Conservation (phyloP, 2,329 filamentous ascomycete genomes). For the Penicillium sp. region DNA sequence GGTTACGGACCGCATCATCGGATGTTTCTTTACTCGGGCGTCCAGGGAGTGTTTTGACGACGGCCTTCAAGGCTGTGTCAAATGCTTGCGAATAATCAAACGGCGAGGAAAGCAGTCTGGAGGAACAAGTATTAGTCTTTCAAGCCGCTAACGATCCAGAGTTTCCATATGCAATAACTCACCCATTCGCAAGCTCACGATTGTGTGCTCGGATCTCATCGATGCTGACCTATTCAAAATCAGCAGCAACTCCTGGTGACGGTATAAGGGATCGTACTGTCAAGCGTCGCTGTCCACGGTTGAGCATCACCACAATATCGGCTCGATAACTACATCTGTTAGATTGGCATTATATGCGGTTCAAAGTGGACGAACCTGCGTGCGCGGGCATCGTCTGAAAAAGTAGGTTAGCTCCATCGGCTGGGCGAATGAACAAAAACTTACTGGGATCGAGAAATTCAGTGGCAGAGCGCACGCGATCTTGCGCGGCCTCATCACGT, state of each 20-base stretch:
- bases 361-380: constrained; percentile 48
- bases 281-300: constrained; percentile 60
- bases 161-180: constrained; percentile 10
- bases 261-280: constrained; percentile 45
- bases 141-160: background rate
- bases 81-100: constrained; percentile 90
- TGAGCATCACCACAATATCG: constrained; percentile 78
- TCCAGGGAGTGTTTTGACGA: constrained; percentile 77
- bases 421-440: constrained; percentile 31
- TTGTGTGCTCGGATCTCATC: constrained; percentile 92
- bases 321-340: constrained; percentile 72
- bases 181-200: constrained; percentile 73
- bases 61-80: constrained; percentile 84
- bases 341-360: constrained; percentile 2
- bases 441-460: constrained; percentile 93
- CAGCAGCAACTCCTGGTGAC: constrained; percentile 9
- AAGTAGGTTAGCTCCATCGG: constrained; percentile 14
- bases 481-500: constrained; percentile 79
- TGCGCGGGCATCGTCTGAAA: constrained; percentile 58
- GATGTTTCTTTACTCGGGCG: constrained; percentile 74
- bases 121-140: constrained; percentile 16
- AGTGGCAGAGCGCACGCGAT: constrained; percentile 82
- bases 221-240: constrained; percentile 64
- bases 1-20: constrained; percentile 65
- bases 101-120: constrained; percentile 71